Percentiles rank a stretch among this genome's conserved stretches.
Evolutionary conservation across 176 grass and related monocot species (phyloP).

Genomic region (Saccharum officinarum): DNA sequence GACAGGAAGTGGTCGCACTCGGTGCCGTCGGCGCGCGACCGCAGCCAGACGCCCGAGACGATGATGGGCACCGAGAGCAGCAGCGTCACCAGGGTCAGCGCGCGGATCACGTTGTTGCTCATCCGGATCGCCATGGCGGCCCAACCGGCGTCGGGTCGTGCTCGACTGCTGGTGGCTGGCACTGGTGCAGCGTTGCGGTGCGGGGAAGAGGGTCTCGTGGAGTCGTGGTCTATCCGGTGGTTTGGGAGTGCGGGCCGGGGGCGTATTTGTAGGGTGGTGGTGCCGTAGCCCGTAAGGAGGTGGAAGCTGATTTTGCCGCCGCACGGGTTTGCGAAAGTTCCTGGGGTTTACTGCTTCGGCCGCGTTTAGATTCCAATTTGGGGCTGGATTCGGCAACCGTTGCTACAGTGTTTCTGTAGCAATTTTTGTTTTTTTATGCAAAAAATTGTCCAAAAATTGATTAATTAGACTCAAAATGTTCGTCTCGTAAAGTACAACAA

Average conservation of each 20-base stretch:
- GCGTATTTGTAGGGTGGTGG: background rate
- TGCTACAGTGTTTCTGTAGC: too few species aligned
- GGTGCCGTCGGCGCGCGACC: slow-evolving; percentile 36
- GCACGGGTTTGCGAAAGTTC: background rate
- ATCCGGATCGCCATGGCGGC: slow-evolving; percentile 54
- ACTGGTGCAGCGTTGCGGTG: background rate
- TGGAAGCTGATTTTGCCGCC: background rate
- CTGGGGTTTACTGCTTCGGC: background rate
- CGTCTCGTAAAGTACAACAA: too few species aligned
- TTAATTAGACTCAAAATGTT: too few species aligned
- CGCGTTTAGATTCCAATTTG: too few species aligned
- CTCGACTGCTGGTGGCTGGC: background rate
- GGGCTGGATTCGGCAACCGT: too few species aligned
- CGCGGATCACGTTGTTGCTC: slow-evolving; percentile 69
- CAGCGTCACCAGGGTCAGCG: slow-evolving; percentile 44
- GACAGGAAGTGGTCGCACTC: slow-evolving; percentile 72
- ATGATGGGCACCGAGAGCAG: slow-evolving; percentile 44
- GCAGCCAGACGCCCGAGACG: slow-evolving; percentile 44
- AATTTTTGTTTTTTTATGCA: too few species aligned
- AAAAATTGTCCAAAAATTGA: too few species aligned
- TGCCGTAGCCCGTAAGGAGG: background rate
- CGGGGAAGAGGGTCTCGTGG: background rate
- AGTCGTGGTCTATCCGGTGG: background rate
- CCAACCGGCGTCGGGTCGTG: background rate
- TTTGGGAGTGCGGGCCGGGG: background rate